These are phyloP conservation scores for Populus tomentosa DNA, from an alignment of 441 rosid genomes.

Conservation along the genomic window DNA sequence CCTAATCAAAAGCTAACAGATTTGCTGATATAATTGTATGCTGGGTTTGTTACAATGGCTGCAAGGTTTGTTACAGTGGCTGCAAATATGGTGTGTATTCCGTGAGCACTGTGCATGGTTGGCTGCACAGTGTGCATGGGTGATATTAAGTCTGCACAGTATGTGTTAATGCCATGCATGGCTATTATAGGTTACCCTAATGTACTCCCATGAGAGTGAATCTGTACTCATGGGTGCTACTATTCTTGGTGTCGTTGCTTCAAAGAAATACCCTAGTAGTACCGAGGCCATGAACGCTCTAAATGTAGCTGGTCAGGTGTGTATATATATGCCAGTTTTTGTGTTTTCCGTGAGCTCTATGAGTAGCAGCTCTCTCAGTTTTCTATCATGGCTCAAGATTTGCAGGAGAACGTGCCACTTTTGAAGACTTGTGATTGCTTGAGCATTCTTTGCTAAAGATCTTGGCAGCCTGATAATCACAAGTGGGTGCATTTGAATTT, in stretches of 20 bases:
- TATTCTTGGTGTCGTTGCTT: conserved; percentile 88
- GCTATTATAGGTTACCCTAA: conserved; percentile 91
- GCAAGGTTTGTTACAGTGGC: too few species aligned
- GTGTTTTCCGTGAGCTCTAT: too few species aligned
- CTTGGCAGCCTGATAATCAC: neutral
- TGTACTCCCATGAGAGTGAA: conserved; percentile 86
- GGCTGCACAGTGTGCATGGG: too few species aligned
- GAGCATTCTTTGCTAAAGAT: neutral
- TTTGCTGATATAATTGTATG: too few species aligned
- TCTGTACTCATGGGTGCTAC: conserved; percentile 91
- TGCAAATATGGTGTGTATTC: too few species aligned
- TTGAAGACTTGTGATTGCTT: neutral
- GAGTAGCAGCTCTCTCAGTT: conserved; percentile 72
- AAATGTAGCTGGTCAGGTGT: conserved; percentile 87
- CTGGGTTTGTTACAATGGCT: too few species aligned
- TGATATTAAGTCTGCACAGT: too few species aligned
- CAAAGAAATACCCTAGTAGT: conserved; percentile 59
- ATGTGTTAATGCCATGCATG: too few species aligned
- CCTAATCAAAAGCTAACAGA: too few species aligned
- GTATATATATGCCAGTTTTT: neutral
- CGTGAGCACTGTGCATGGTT: too few species aligned
- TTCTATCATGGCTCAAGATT: conserved; percentile 61
- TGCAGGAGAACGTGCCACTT: conserved; percentile 21
- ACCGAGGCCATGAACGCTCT: conserved; percentile 81
- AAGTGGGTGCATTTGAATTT: neutral